Evolutionary conservation across 352 stramenopile genomes (phyloP), one percentile per base, ranked within the genome.

Genomic region (Pythium rishiriense): DNA sequence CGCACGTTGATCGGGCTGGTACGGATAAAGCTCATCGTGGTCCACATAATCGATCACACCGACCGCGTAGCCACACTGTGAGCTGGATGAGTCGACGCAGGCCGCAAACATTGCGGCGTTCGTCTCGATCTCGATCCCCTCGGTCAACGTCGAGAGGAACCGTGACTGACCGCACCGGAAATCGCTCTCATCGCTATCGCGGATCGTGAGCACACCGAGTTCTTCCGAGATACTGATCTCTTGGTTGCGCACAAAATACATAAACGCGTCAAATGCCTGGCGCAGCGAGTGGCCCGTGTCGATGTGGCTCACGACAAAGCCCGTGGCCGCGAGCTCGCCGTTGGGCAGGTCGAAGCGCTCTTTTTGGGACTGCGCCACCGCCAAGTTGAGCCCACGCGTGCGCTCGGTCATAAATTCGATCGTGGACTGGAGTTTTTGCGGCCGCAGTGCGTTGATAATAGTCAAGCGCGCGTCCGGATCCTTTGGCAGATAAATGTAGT

Each of bases 201-300:
- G 64, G 33, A 70, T 59, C 11, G 64, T 66, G 43, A 70, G 25
- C 14, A 62, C 39, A 10, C 64, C 64, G 1, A 64, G 29, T 25
- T 62, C 15, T 37, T 70, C 56, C 8, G 57, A 70, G 12, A 70
- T 21, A n/a, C 43, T 70, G 41, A 70, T 60, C 37, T 70, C 64
- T 52, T 66, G 50, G 33, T 62, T 46, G 15, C 9, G 17, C 10
- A 70, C 22, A 41, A 53, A 70, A 8, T 54, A 35, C 42, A 45
- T 21, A 7, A 70, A 49, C 24, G 50, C 48, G 14, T 66, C 64
- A 22, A 43, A 70, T 1, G 66, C 64, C 42, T 53, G 42, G 4
- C 45, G 49, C 7, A 62, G 49, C 8, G n/a, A 35, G 24, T 50
- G 41, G 41, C 45, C 28, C 17, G 21, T 26, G n/a, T 29, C 28